Evolutionary conservation across 768 basidiomycete species (phyloP).

Genomic region (Tylopilus rubrobrunneus): DNA sequence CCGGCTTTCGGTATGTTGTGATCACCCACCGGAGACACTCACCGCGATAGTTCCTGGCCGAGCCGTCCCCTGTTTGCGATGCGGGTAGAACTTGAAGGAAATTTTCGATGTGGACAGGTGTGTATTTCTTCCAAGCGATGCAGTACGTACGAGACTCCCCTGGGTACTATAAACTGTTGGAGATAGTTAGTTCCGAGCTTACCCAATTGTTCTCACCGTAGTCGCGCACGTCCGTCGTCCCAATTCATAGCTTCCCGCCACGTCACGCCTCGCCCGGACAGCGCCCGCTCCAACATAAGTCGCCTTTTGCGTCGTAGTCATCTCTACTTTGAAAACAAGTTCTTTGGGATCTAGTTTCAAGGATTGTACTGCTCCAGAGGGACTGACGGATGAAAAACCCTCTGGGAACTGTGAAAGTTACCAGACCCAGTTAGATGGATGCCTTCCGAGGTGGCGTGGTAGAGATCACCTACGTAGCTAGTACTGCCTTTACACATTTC

Average conservation of each 20-base stretch:
- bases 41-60: neutral
- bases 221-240: too few relatives aligned
- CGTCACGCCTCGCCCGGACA: too few relatives aligned
- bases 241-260: too few relatives aligned
- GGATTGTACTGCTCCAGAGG: neutral
- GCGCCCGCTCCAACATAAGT: neutral
- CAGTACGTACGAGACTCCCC: neutral
- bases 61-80: too few relatives aligned
- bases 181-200: too few relatives aligned
- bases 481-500: neutral
- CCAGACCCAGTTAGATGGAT: neutral
- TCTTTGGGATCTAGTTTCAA: neutral
- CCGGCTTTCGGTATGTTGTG: too few relatives aligned
- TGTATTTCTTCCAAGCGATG: neutral
- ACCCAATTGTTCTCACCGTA: too few relatives aligned
- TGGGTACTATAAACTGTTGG: too few relatives aligned
- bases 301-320: neutral
- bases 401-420: neutral
- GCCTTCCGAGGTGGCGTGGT: neutral
- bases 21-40: neutral
- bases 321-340: neutral
- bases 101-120: neutral
- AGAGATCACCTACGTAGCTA: neutral
- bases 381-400: neutral
- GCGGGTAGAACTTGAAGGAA: neutral